Percentiles rank a stretch among this genome's conserved stretches.
Conservation (phyloP, 441 rosid species). For the Bruguiera hainesii region DNA sequence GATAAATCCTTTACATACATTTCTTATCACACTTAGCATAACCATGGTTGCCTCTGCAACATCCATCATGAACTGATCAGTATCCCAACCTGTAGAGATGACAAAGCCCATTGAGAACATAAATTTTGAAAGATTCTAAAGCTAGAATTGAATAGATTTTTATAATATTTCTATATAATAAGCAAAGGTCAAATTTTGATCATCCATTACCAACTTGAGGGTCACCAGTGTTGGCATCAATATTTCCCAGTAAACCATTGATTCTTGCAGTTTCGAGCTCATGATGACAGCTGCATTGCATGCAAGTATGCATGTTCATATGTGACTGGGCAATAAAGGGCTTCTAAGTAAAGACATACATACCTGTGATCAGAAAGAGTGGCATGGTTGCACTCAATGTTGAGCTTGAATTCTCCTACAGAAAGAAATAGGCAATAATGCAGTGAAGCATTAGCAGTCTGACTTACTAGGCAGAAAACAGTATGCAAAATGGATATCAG, state of each 20-base stretch:
- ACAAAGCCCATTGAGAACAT: conserved; percentile 15
- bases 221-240: conserved; percentile 97
- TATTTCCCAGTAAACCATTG: conserved; percentile 85
- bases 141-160: neutral
- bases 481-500: neutral
- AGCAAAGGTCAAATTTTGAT: conserved; percentile 1
- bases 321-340: neutral
- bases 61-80: conserved; percentile 93
- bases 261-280: conserved; percentile 98
- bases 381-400: conserved; percentile 96
- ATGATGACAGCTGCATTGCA: conserved; percentile 70
- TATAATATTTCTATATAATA: neutral
- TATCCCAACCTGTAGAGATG: conserved; percentile 80
- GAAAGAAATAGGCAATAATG: conserved; percentile 9
- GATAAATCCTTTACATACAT: conserved; percentile 40
- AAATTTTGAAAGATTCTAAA: neutral
- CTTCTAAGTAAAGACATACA: neutral
- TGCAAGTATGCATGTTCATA: conserved; percentile 3
- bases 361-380: conserved; percentile 97
- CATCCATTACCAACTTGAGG: conserved; percentile 70
- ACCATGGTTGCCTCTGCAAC: conserved; percentile 84
- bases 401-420: conserved; percentile 81
- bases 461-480: too few relatives aligned
- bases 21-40: conserved; percentile 85
- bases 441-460: neutral